Evolutionary conservation across 768 basidiomycete genomes (phyloP).

Genomic region (Gymnopilus junonius): DNA sequence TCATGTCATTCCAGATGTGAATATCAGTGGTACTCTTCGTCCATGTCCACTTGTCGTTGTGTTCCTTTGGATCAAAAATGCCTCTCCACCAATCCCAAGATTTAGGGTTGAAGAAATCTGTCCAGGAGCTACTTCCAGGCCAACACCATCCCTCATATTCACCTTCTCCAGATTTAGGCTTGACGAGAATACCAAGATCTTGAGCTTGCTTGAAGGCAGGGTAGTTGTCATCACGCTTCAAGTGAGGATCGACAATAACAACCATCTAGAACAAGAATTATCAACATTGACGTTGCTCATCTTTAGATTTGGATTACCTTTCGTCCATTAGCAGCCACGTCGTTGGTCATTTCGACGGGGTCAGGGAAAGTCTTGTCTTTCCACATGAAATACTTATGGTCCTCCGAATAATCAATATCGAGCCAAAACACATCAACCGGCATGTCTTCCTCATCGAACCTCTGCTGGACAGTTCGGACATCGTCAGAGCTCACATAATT

Average conservation of each 20-base stretch:
- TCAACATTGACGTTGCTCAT: not conserved
- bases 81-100: slow-evolving; percentile 91
- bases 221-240: slow-evolving; percentile 82
- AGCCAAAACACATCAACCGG: slow-evolving; percentile 98
- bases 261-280: slow-evolving; percentile 75
- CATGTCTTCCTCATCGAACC: slow-evolving; percentile 94
- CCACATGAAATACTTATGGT: slow-evolving; percentile 99
- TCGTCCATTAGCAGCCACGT: slow-evolving; percentile 81
- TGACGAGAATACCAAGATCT: slow-evolving; percentile 82
- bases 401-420: slow-evolving; percentile 93
- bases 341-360: slow-evolving; percentile 91
- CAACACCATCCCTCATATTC: slow-evolving; percentile 99
- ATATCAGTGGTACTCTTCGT: slow-evolving; percentile 80
- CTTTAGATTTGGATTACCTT: slow-evolving; percentile 56
- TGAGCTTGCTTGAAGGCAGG: slow-evolving; percentile 86
- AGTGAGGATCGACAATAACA: slow-evolving; percentile 94
- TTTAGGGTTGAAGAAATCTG: slow-evolving; percentile 93
- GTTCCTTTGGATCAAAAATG: slow-evolving; percentile 71
- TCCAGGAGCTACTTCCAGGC: slow-evolving; percentile 96
- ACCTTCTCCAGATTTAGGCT: slow-evolving; percentile 74
- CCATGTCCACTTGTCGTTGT: slow-evolving; percentile 72
- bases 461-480: slow-evolving; percentile 78
- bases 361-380: slow-evolving; percentile 91
- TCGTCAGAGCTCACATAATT: slow-evolving; percentile 94
- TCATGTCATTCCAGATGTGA: slow-evolving; percentile 99